Base-by-base conservation (phyloP, 139 green algal genomes). In the Chlamydomonas sp. region DNA sequence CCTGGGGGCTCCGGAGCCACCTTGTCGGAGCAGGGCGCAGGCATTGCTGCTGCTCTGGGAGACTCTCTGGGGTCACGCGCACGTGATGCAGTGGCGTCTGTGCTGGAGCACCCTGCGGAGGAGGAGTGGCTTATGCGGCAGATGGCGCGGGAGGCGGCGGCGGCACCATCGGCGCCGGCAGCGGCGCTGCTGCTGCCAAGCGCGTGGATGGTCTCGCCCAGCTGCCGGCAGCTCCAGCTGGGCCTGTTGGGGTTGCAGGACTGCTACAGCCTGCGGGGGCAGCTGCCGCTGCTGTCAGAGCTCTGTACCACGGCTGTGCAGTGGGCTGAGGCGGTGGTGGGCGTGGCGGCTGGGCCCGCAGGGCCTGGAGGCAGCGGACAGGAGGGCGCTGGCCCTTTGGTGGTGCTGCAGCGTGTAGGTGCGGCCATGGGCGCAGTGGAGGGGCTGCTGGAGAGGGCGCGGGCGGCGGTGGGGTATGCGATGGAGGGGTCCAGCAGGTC, bases 161-260 rank as follows among this genome's bases (percentile, higher is more conserved):
- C 17, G 57, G 63, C 18, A 67, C 7, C 58, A 76, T 20, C 61
- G 68, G 87, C 77, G 49, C 16, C 64, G 62, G 71, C 75, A 62
- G 73, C 17, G 58, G 79, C 74, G 57, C 83, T 86, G 87, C 85
- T 95, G 75, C 76, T 94, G 77, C 88, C 92, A 49, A 64, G 88
- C n/a, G 1, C 57, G 9, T 81, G 87, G 63, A 93, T 94, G 92
- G 61, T 85, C 14, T 91, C 89, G 20, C 62, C 78, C 15, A 83
- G 78, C 16, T 93, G 86, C 64, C 79, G 89, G 20, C 31, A 61
- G 77, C 82, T 95, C 82, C 92, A 94, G 84, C 10, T 78, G n/a
- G 75, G 75, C 7, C 88, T 93, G 59, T 86, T 94, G 85, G 78
- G 80, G 60, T 79, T 93, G 79, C 85, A 93, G 85, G 93, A 90